Evolutionary conservation across 495 filamentous ascomycete genomes (phyloP), one percentile per base, ranked within the genome.

Genomic region (Talaromyces stipitatus): DNA sequence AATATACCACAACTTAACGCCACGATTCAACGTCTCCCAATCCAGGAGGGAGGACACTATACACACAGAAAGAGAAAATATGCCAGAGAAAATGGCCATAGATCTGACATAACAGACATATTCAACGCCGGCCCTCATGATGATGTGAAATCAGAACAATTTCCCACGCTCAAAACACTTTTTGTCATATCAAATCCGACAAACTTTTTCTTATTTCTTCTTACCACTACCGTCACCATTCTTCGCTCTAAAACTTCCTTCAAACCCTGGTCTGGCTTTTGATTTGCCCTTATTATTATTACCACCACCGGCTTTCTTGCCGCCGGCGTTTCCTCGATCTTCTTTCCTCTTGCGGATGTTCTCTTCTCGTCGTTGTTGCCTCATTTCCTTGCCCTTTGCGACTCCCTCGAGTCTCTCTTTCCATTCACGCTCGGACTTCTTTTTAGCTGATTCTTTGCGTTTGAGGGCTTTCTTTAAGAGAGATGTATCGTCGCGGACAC

Each of bases 401-500:
- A 97, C 86, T 12, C 84, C 84, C 14, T 90, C 85, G 16, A 86
- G 72, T 38, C 94, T 76, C 57, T 95, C 92, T 33, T 79, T 85
- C 94, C 95, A 97, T 69, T 94, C 91, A 59, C 84, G 83, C 68
- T 88, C 87, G 65, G 86, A 91, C 81, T 92, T 95, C 72, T 82
- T 86, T 83, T 97, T 98, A 27, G 79, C 74, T 60, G 84, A 85
- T 66, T 95, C 90, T 72, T 95, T 91, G 59, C 92, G 85, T 80
- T 97, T 97, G 57, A 97, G 73, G 2, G 91, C 90, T 78, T 96
- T 96, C 81, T 95, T 95, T 11, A 98, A 80, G 30, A 97, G 68
- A n/a, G 79, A 83, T 53, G 88, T 88, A 66, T 95, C 89, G 59
- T 97, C 91, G 57, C 84, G 79, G n/a, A 96, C 84, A 62, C 91